Base-by-base conservation (phyloP, 805 yeast species). In the Blastobotrys chiropterorum region DNA sequence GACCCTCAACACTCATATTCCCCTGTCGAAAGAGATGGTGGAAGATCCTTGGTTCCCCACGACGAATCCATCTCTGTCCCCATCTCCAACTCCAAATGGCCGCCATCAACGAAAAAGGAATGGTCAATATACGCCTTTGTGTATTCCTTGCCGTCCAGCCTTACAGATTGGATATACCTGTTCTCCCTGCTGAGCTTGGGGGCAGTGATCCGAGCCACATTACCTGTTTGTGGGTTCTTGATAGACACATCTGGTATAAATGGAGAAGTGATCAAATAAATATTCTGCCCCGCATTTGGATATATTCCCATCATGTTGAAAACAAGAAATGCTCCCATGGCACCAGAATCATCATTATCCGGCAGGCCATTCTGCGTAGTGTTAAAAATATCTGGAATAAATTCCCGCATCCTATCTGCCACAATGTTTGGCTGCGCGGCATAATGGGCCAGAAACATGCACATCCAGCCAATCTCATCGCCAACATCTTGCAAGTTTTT, bases 301-400 rank as follows among this genome's bases (percentile, higher is more conserved):
- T 69, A 69, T 6, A 70, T 40, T 1, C 74, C 74, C 43, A 66
- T 53, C 46, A 69, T 47, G 2, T 61, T 67, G 59, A 68, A 69
- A 47, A 68, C 62, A 14, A 67, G 48, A 71, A 72, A 70, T 2
- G 68, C 61, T 50, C 69, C 72, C 71, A 70, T 69, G 11, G 74
- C 70, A 4, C 73, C 73, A 8, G 68, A 69, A 52, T 69, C 73
- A 1, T 72, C 67, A 50, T 69, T 69, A 1, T 72, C 72, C 3
- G 74, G 72, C 20, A 70, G 53, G 8, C 68, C 71, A n/a, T 44
- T 46, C 3, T 58, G 41, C 2, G 72, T 72, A 0, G 57, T 41
- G 19, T 54, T 48, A 49, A 67, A 69, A 40, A 61, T 59, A 16
- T 52, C 61, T 44, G 63, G 57, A 38, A 69, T 56, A n/a, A 70